Percentiles rank a stretch among this genome's conserved stretches.
Conservation (phyloP, 2,329 filamentous ascomycete species). For the Alternaria infectoria region DNA sequence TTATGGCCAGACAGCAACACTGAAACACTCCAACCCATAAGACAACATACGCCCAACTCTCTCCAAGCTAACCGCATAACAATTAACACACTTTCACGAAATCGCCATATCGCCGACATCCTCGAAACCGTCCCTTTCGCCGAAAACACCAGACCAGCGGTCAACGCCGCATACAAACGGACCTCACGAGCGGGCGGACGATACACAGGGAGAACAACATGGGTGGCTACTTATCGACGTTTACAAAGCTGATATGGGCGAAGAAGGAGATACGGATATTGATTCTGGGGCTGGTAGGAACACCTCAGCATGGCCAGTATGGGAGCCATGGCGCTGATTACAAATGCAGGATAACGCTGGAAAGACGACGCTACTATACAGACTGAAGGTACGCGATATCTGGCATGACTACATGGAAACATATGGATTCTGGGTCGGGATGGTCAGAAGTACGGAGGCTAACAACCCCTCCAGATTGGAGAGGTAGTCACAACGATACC, state of each 20-base stretch:
- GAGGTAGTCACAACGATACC: constrained; percentile 99
- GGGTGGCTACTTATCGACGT: constrained; percentile 43
- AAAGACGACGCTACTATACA: constrained; percentile 96
- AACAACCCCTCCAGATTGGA: constrained; percentile 71
- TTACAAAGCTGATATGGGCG: constrained; percentile 62
- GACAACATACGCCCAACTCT: background rate
- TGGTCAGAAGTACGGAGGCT: background rate
- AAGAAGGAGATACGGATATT: constrained; percentile 99
- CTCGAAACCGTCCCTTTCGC: background rate
- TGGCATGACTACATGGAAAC: background rate
- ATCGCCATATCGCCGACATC: background rate
- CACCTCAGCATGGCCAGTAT: background rate
- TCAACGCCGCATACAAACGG: constrained; percentile 18
- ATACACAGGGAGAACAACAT: constrained; percentile 30
- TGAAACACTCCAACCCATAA: constrained; percentile 4
- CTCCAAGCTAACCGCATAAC: background rate
- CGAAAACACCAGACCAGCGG: constrained; percentile 9
- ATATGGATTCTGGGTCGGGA: background rate
- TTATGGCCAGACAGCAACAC: constrained; percentile 32
- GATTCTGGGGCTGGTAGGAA: constrained; percentile 85
- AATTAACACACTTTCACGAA: background rate
- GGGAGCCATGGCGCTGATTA: constrained; percentile 27
- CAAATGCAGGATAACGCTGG: constrained; percentile 86
- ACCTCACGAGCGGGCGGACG: constrained; percentile 15
- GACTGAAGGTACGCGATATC: constrained; percentile 75